Conservation (phyloP, 768 basidiomycete genomes). For the Mycena leptocephala region DNA sequence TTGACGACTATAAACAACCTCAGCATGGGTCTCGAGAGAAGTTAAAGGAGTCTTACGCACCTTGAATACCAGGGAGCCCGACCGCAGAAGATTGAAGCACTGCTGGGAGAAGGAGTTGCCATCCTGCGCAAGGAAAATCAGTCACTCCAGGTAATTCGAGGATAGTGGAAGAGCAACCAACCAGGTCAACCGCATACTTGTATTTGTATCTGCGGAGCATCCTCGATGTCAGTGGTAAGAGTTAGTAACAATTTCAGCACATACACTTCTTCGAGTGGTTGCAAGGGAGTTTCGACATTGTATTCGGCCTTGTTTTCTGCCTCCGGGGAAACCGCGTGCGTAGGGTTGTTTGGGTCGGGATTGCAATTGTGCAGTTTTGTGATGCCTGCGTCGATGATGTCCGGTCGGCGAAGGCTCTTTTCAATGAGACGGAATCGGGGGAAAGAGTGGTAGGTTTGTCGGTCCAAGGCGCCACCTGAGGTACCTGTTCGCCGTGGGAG, state of each 20-base stretch:
- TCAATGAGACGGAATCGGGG: background rate
- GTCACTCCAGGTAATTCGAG: background rate
- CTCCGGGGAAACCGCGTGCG: background rate
- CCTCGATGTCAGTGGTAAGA: background rate
- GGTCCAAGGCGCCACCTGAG: background rate
- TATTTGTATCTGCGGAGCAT: background rate
- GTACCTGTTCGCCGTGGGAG: background rate
- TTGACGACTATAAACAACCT: background rate
- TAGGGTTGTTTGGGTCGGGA: conserved; percentile 8
- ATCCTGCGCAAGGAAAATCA: background rate
- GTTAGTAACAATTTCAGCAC: background rate
- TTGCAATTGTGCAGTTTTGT: conserved; percentile 6
- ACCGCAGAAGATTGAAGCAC: background rate
- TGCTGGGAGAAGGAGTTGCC: conserved; percentile 2
- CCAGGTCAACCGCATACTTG: conserved; percentile 1
- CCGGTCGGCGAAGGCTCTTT: background rate
- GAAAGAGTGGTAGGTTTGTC: background rate
- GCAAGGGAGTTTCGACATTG: background rate
- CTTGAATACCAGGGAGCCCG: conserved; percentile 8
- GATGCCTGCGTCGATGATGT: background rate
- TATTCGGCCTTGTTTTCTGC: background rate
- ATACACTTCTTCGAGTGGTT: background rate
- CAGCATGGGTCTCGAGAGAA: background rate
- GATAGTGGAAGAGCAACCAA: background rate
- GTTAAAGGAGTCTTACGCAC: background rate